Conservation (phyloP, 805 yeast species). For the Brettanomyces custersianus region DNA sequence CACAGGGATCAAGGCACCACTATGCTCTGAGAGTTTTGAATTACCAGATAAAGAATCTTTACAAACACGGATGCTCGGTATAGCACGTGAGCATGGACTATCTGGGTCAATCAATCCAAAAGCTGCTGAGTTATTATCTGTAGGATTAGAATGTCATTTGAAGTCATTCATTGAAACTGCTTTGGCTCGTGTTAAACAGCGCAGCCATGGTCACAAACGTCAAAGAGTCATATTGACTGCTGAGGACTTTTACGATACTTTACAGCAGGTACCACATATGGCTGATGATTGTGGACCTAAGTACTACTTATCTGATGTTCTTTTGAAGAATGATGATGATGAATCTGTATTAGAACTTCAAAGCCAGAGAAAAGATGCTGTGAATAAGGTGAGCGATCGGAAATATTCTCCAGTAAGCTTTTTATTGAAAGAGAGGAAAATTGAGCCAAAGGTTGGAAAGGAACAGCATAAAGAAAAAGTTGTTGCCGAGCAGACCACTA, state of each 20-base stretch:
- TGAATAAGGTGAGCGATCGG: neutral
- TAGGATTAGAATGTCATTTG: constrained; percentile 80
- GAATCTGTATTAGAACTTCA: constrained; percentile 14
- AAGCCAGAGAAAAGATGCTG: neutral
- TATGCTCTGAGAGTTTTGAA: constrained; percentile 69
- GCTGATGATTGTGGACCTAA: constrained; percentile 61
- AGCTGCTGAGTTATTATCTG: constrained; percentile 63
- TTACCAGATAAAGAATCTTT: constrained; percentile 73
- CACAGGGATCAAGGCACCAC: constrained; percentile 75
- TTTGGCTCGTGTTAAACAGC: constrained; percentile 58
- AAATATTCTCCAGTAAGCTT: constrained; percentile 21
- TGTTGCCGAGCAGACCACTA: constrained; percentile 1
- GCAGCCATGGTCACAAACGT: constrained; percentile 31
- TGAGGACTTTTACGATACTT: constrained; percentile 60
- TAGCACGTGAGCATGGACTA: constrained; percentile 83
- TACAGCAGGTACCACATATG: constrained; percentile 56
- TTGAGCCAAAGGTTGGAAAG: neutral
- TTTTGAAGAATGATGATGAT: constrained; percentile 51
- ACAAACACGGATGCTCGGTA: constrained; percentile 63
- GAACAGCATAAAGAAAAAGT: neutral
- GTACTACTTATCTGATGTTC: constrained; percentile 37
- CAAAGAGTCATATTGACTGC: constrained; percentile 39
- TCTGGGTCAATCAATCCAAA: constrained; percentile 72
- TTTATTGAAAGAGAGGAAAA: constrained; percentile 16
- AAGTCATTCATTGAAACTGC: constrained; percentile 66